Percentiles rank a stretch among this genome's conserved stretches.
phyloP scores from a whole-genome alignment of 140 eudicot genomes.

The Oenanthe javanica region DNA sequence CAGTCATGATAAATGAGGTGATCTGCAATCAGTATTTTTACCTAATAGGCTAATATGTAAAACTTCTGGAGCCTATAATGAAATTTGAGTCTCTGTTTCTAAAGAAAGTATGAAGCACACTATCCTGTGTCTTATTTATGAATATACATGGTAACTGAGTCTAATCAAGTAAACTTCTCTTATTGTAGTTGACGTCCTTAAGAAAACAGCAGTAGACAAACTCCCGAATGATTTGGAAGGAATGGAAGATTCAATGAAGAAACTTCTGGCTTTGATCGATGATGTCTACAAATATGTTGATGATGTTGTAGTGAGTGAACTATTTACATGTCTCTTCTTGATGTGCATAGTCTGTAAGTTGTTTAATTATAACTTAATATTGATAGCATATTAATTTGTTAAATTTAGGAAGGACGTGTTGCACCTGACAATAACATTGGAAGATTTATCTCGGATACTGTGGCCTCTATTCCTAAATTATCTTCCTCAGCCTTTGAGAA shows the following conservation, averaged over 20 bases:
- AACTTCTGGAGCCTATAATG: neutral
- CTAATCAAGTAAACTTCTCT: neutral
- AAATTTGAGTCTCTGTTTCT: neutral
- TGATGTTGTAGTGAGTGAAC: slow-evolving; percentile 74
- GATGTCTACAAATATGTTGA: slow-evolving; percentile 83
- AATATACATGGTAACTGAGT: neutral
- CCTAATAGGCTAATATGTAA: neutral
- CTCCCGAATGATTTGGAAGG: slow-evolving; percentile 89
- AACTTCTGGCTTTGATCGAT: slow-evolving; percentile 66
- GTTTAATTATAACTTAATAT: neutral
- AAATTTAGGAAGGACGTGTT: slow-evolving; percentile 62
- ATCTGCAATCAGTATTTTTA: neutral
- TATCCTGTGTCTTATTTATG: neutral
- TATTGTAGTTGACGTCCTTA: slow-evolving; percentile 67
- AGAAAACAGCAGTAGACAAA: slow-evolving; percentile 72
- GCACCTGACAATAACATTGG: slow-evolving; percentile 71
- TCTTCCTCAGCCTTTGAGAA: slow-evolving; percentile 67
- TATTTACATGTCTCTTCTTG: neutral
- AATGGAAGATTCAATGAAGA: slow-evolving; percentile 81
- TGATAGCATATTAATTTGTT: neutral
- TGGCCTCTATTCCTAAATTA: slow-evolving; percentile 67
- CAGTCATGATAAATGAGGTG: too few species aligned
- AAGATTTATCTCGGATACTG: slow-evolving; percentile 62
- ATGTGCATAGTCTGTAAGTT: neutral
- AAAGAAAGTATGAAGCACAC: neutral